Evolutionary conservation across 805 yeast species (phyloP).

Genomic region (Priceomyces fermenticarens): DNA sequence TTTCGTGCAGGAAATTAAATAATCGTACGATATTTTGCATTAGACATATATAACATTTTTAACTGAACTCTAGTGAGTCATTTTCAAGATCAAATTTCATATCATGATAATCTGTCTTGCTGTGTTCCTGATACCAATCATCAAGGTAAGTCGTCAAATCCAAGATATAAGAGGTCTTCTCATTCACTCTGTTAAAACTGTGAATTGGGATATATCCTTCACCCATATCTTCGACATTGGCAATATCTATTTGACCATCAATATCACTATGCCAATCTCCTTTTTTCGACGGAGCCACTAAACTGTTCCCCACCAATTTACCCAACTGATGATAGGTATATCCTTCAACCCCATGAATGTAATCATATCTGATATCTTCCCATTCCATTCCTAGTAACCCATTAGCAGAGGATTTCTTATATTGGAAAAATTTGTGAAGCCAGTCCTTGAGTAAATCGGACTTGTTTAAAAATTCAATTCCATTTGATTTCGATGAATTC

Average conservation of each 20-base stretch:
- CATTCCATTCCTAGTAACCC: slow-evolving; percentile 40
- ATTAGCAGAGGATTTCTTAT: slow-evolving; percentile 32
- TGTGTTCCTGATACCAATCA: slow-evolving; percentile 18
- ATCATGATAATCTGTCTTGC: slow-evolving; percentile 6
- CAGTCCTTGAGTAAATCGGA: slow-evolving; percentile 25
- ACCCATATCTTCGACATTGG: slow-evolving; percentile 13
- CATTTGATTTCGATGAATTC: slow-evolving; percentile 20
- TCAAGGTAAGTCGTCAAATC: slow-evolving; percentile 24
- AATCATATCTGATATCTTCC: slow-evolving; percentile 40
- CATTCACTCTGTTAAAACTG: slow-evolving; percentile 32
- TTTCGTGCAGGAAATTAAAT: slow-evolving; percentile 7
- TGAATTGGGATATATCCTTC: slow-evolving; percentile 27
- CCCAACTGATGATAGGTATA: slow-evolving; percentile 34
- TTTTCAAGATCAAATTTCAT: slow-evolving; percentile 26
- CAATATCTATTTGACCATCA: slow-evolving; percentile 5
- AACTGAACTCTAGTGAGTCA: slow-evolving; percentile 12
- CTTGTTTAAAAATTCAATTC: slow-evolving; percentile 25
- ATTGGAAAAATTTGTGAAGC: slow-evolving; percentile 33
- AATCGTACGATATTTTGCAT: neutral
- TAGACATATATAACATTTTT: neutral
- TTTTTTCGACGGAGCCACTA: slow-evolving; percentile 1
- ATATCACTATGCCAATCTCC: slow-evolving; percentile 3
- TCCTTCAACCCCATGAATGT: slow-evolving; percentile 34
- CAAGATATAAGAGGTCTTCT: slow-evolving; percentile 23
- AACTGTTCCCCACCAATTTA: slow-evolving; percentile 9